Base-by-base conservation (phyloP, 306 rosid genomes). In the Amphicarpaea edgeworthii region DNA sequence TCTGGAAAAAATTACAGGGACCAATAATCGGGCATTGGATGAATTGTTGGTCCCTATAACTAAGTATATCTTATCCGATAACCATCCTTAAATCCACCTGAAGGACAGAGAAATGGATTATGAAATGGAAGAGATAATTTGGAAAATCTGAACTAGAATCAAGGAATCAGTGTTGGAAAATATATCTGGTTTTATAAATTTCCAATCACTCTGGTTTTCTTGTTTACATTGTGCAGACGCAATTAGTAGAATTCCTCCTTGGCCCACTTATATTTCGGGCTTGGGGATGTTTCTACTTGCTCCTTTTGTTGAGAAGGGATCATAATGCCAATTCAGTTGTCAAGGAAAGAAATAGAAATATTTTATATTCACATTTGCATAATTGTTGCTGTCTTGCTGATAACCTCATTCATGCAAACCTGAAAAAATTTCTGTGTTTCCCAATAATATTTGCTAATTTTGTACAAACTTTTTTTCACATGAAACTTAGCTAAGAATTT, bases 311-410 rank as follows among this genome's bases (percentile, higher is more conserved):
- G 32, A 28, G 32, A 28, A 28, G 32, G 32, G 32, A 28, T 28
- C 32, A 28, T 28, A 28, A 28, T 63, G 23, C 45, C 59, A 50
- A 21, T 72, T 23, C 51, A 9, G 73, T 26, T 20, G 45, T 17
- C 26, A 12, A 19, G 28, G 63, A 41, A 57, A 23, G 24, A 23
- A 6, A n/a, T 43, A n/a, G 20, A 47, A 53, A 21, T 37, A 75
- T 57, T 72, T 45, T 82, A 21, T 67, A 46, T 72, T 26, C 43
- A 75, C 16, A 37, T 55, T 66, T 16, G 11, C 46, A 24, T 68
- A 15, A 59, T 57, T 78, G 51, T 53, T 37, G 53, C 1, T 21
- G 37, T 78, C 38, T 53, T 37, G 53, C 2, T 21, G 37, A 15
- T 28, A 42, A 60, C 54, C 19, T 24, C 17, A 3, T 11, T 55